phyloP scores from a whole-genome alignment of 768 basidiomycete species.

The Mycena vulgaris region DNA sequence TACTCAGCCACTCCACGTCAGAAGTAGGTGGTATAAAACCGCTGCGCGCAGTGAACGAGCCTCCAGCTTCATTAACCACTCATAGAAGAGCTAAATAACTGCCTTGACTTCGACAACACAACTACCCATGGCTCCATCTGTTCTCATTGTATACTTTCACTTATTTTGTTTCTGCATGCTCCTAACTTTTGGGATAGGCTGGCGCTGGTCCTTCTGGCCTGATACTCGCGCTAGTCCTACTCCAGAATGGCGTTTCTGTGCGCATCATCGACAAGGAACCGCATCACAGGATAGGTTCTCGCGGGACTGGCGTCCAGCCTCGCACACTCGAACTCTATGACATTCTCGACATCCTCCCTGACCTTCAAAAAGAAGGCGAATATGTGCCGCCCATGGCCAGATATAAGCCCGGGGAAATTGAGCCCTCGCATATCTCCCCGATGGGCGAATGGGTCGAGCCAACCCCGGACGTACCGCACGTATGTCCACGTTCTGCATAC shows the following conservation, averaged over 20 bases:
- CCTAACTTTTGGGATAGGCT: not conserved
- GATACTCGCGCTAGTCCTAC: conserved; percentile 48
- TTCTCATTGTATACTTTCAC: not conserved
- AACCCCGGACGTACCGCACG: conserved; percentile 39
- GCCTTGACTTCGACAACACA: too few relatives aligned
- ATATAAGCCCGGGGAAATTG: conserved; percentile 34
- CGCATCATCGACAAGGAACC: conserved; percentile 50
- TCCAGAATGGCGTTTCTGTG: conserved; percentile 48
- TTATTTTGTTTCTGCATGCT: not conserved
- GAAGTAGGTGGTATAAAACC: too few relatives aligned
- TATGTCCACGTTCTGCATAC: conserved; percentile 16
- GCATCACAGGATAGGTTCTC: conserved; percentile 38
- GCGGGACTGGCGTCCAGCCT: conserved; percentile 48
- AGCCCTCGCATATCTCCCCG: not conserved
- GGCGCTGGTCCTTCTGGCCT: conserved; percentile 45
- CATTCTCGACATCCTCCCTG: conserved; percentile 41
- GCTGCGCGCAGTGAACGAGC: too few relatives aligned
- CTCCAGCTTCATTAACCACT: too few relatives aligned
- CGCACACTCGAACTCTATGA: conserved; percentile 46
- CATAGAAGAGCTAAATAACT: too few relatives aligned
- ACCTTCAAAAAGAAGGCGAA: conserved; percentile 24
- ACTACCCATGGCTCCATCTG: not conserved
- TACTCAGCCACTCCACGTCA: too few relatives aligned
- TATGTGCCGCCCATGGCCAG: conserved; percentile 5
- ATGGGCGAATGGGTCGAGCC: conserved; percentile 24